Evolutionary conservation across 2,329 filamentous ascomycete species (phyloP).

Genomic region (Clarireedia paspali): DNA sequence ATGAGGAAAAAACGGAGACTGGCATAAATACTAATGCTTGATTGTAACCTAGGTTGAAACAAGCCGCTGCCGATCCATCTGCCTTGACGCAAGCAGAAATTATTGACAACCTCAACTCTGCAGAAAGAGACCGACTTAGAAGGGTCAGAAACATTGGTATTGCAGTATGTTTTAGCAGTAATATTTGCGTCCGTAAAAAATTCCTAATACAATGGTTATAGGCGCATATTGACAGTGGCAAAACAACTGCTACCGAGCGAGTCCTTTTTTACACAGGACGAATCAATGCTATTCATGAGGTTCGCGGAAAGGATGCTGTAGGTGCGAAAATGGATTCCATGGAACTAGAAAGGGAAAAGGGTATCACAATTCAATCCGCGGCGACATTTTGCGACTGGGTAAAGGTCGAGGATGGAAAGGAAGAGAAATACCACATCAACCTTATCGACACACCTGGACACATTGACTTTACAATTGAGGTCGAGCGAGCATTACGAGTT

Average conservation of each 20-base stretch:
- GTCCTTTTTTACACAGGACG: conserved; percentile 97
- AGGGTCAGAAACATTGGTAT: conserved; percentile 96
- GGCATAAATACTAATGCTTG: conserved; percentile 5
- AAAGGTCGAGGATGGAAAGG: conserved; percentile 74
- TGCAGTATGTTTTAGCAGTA: conserved; percentile 51
- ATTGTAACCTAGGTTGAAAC: conserved; percentile 19
- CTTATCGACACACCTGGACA: conserved; percentile 97
- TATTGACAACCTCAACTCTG: conserved; percentile 37
- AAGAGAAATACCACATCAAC: conserved; percentile 94
- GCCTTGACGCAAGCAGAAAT: conserved; percentile 23
- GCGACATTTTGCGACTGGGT: conserved; percentile 97
- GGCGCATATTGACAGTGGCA: conserved; percentile 98
- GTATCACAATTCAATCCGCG: conserved; percentile 97
- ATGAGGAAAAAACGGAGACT: not conserved
- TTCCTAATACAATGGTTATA: conserved; percentile 29
- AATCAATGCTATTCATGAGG: conserved; percentile 95
- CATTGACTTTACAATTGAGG: conserved; percentile 98
- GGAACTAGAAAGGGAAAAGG: conserved; percentile 96
- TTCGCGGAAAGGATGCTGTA: conserved; percentile 86
- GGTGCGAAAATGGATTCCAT: conserved; percentile 99
- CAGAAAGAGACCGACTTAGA: conserved; percentile 70
- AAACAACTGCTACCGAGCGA: conserved; percentile 93
- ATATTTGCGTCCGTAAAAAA: not conserved
- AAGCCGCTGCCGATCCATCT: conserved; percentile 24
- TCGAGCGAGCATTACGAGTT: conserved; percentile 89